Evolutionary conservation across 1,139 yeast species (phyloP).

Genomic region (Spathaspora sp.): DNA sequence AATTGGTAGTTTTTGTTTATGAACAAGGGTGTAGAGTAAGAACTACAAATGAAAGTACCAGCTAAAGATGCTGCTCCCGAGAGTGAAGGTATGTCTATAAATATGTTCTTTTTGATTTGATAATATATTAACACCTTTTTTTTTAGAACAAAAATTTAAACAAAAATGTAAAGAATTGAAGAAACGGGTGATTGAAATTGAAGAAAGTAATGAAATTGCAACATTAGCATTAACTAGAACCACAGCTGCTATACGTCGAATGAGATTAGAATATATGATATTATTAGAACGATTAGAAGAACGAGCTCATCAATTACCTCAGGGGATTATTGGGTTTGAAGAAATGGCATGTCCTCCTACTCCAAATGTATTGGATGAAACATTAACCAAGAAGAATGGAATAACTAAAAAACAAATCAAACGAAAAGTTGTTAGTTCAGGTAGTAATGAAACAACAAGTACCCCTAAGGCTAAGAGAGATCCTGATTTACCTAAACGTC

Average conservation of each 20-base stretch:
- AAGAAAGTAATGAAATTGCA: conserved; percentile 75
- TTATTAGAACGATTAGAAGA: conserved; percentile 78
- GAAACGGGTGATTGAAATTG: conserved; percentile 70
- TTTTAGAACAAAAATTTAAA: conserved; percentile 43
- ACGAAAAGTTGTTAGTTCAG: conserved; percentile 4
- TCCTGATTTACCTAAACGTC: conserved; percentile 84
- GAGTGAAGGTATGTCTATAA: conserved; percentile 38
- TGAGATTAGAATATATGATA: conserved; percentile 79
- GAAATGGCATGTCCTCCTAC: conserved; percentile 47
- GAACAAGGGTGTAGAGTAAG: not conserved
- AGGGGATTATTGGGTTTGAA: conserved; percentile 31
- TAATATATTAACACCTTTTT: conserved; percentile 9
- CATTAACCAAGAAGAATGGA: conserved; percentile 27
- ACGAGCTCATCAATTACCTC: conserved; percentile 40
- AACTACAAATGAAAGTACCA: conserved; percentile 11
- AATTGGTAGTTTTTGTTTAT: not conserved
- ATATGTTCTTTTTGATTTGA: not conserved
- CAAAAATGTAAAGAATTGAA: conserved; percentile 73
- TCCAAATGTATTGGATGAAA: conserved; percentile 36
- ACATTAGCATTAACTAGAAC: conserved; percentile 80
- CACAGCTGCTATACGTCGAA: conserved; percentile 70
- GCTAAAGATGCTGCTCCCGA: conserved; percentile 38
- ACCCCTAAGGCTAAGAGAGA: conserved; percentile 44
- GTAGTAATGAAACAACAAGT: conserved; percentile 10
- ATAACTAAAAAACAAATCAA: conserved; percentile 23